A percentile compares a stretch with the other conserved stretches of the same genome.
phyloP scores from a whole-genome alignment of 2,329 filamentous ascomycete species.

The Pseudopithomyces chartarum region DNA sequence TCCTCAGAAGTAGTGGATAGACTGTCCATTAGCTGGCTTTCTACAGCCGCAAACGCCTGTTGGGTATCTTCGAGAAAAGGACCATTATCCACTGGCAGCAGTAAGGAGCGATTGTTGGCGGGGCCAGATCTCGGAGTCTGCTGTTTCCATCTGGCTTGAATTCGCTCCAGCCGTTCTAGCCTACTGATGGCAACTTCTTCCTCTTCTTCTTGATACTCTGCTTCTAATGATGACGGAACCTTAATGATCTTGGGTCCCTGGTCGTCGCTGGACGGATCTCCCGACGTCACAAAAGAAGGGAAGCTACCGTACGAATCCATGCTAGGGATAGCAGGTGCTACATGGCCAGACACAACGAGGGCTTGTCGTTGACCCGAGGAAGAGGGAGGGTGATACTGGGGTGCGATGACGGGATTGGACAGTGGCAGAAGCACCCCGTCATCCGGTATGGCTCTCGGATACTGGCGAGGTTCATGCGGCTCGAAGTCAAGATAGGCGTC shows the following conservation, averaged over 20 bases:
- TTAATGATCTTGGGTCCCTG: background rate
- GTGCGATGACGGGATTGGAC: background rate
- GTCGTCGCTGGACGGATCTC: background rate
- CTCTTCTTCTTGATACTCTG: background rate
- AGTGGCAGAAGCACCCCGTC: background rate
- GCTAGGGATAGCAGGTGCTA: constrained; percentile 19
- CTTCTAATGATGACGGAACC: background rate
- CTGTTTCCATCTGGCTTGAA: constrained; percentile 30
- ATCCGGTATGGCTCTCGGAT: background rate
- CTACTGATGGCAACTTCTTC: constrained; percentile 23
- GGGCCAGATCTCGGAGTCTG: constrained; percentile 15
- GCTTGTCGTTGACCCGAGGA: background rate
- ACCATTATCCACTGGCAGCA: constrained; percentile 14
- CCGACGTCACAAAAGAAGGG: constrained; percentile 29
- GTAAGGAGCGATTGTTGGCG: background rate
- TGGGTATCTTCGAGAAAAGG: constrained; percentile 51
- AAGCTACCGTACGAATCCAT: constrained; percentile 43
- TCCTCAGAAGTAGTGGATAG: constrained; percentile 27
- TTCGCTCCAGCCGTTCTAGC: constrained; percentile 32
- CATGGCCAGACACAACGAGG: background rate
- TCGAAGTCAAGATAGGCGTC: constrained; percentile 48
- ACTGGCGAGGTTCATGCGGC: constrained; percentile 4
- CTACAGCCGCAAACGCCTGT: constrained; percentile 44
- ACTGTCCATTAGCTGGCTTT: constrained; percentile 47
- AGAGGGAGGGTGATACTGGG: background rate